Conservation (phyloP, 2,329 filamentous ascomycete species). For the Amauroascus verrucosus region DNA sequence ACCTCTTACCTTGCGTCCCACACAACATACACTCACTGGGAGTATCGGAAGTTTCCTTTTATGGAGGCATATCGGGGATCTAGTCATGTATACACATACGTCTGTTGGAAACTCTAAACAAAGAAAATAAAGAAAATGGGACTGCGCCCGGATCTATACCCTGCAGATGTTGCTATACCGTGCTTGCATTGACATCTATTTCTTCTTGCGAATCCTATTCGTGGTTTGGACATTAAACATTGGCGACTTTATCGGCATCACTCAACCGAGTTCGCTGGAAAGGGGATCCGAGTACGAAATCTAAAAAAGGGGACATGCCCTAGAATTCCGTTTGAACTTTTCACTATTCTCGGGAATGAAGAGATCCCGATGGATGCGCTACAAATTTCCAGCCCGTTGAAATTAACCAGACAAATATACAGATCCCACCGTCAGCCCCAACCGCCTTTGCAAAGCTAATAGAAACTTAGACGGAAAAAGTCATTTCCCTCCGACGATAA, state of each 20-base stretch:
- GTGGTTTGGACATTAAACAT: neutral
- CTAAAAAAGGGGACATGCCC: neutral
- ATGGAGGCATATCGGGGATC: neutral
- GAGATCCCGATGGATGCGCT: too few species aligned
- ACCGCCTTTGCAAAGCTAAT: too few species aligned
- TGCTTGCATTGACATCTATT: neutral
- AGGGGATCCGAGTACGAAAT: neutral
- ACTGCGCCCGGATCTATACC: slow-evolving; percentile 4
- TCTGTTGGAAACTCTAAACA: neutral
- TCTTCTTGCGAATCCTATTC: neutral
- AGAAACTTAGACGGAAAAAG: too few species aligned
- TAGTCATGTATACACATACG: neutral
- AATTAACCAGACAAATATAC: too few species aligned
- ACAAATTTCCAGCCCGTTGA: too few species aligned
- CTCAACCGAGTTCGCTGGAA: neutral
- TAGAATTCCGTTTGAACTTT: neutral
- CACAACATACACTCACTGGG: too few species aligned
- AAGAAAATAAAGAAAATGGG: neutral
- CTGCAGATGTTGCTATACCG: slow-evolving; percentile 3
- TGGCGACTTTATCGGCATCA: neutral
- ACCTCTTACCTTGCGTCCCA: neutral
- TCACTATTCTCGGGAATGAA: too few species aligned
- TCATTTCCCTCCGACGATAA: too few species aligned
- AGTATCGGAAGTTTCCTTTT: neutral
- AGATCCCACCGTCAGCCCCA: too few species aligned